These are phyloP conservation scores for Psilocybe tampanensis DNA, from an alignment of 768 basidiomycete species.

Conservation along the genomic window DNA sequence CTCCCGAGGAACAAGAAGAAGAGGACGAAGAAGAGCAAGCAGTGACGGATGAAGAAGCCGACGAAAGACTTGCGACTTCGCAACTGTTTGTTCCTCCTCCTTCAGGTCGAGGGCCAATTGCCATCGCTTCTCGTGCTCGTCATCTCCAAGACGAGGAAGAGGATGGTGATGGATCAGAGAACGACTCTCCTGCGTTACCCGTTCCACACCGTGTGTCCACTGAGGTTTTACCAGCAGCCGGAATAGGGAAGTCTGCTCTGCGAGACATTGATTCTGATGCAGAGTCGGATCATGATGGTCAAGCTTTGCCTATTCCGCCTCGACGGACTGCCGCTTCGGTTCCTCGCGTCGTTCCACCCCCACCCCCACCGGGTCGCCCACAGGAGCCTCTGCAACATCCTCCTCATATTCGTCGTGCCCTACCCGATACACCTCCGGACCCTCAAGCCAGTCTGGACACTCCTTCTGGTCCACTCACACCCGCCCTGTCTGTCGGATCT, in stretches of 20 bases:
- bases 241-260: neutral
- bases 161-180: slow-evolving; percentile 28
- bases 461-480: slow-evolving; percentile 14
- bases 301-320: slow-evolving; percentile 34
- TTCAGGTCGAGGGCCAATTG: slow-evolving; percentile 8
- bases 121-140: slow-evolving; percentile 5
- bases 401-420: slow-evolving; percentile 4
- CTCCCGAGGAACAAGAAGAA: slow-evolving; percentile 23
- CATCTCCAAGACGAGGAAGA: slow-evolving; percentile 18
- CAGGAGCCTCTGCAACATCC: slow-evolving; percentile 4
- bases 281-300: slow-evolving; percentile 35
- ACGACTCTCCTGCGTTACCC: slow-evolving; percentile 26
- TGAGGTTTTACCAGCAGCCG: slow-evolving; percentile 19
- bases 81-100: slow-evolving; percentile 33
- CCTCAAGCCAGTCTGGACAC: neutral
- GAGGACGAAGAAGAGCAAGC: slow-evolving; percentile 17
- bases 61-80: slow-evolving; percentile 23
- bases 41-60: slow-evolving; percentile 24
- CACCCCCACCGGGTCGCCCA: slow-evolving; percentile 1
- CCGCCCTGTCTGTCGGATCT: slow-evolving; percentile 25
- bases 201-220: slow-evolving; percentile 24
- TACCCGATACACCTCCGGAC: neutral
- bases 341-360: slow-evolving; percentile 5
- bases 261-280: slow-evolving; percentile 26
- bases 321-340: slow-evolving; percentile 7